A percentile compares a stretch with the other conserved stretches of the same genome.
These are phyloP conservation scores for Penicillium atrosanguineum DNA, from an alignment of 495 filamentous ascomycete genomes.

Conservation along the genomic window DNA sequence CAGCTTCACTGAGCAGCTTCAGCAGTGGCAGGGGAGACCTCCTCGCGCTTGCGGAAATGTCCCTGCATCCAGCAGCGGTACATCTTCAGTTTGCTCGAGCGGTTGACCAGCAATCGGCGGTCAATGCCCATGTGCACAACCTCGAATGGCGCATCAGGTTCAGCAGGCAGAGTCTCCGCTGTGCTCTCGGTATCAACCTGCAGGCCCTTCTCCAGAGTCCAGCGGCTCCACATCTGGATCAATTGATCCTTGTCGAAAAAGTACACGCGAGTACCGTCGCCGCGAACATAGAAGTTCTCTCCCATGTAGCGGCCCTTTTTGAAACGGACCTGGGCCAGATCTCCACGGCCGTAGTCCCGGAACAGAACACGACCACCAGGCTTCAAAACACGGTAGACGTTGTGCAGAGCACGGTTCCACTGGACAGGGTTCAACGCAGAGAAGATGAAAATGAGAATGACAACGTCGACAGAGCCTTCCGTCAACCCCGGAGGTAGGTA, in stretches of 20 bases:
- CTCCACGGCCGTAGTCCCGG: conserved; percentile 91
- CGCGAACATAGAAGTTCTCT: conserved; percentile 95
- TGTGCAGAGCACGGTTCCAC: conserved; percentile 78
- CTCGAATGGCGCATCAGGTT: conserved; percentile 52
- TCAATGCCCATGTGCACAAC: conserved; percentile 77
- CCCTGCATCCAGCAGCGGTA: conserved; percentile 97
- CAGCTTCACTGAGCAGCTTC: conserved; percentile 15
- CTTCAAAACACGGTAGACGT: conserved; percentile 78
- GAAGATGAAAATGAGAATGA: conserved; percentile 95
- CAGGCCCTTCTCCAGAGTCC: conserved; percentile 37
- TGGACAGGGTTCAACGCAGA: conserved; percentile 82
- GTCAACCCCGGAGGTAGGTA: conserved; percentile 70
- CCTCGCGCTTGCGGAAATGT: conserved; percentile 68
- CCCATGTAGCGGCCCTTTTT: conserved; percentile 88
- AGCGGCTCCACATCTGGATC: conserved; percentile 70
- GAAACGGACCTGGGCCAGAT: conserved; percentile 94
- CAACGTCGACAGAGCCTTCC: conserved; percentile 78
- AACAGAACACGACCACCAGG: conserved; percentile 88
- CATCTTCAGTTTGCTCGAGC: conserved; percentile 90
- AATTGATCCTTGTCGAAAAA: conserved; percentile 91
- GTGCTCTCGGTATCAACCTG: conserved; percentile 17
- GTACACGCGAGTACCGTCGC: conserved; percentile 94
- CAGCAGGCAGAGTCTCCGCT: conserved; percentile 10
- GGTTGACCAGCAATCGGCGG: conserved; percentile 85
- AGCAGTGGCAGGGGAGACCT: conserved; percentile 3